phyloP scores from a whole-genome alignment of 257 asterid species.

The Haberlea rhodopensis region DNA sequence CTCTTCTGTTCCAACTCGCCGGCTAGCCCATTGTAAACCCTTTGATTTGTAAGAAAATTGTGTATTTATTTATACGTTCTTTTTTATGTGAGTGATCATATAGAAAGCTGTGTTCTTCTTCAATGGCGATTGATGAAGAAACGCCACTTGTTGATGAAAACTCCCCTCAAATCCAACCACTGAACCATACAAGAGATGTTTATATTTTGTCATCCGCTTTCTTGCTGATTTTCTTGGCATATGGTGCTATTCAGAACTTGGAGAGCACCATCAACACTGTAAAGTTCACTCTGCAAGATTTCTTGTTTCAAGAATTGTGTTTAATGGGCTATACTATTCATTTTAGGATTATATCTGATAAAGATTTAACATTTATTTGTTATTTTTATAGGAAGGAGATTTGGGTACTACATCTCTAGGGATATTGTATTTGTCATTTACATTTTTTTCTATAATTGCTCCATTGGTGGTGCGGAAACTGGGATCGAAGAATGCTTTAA shows the following conservation, averaged over 20 bases:
- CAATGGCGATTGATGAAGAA: constrained; percentile 76
- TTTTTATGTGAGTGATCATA: constrained; percentile 15
- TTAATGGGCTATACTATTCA: not conserved
- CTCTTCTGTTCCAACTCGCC: constrained; percentile 29
- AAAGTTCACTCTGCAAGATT: constrained; percentile 5
- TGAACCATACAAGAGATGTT: constrained; percentile 68
- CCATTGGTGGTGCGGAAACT: constrained; percentile 76
- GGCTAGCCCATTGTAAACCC: constrained; percentile 26
- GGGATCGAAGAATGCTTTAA: constrained; percentile 77
- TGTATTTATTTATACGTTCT: constrained; percentile 23
- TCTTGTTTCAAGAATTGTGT: not conserved
- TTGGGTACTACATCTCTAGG: constrained; percentile 87
- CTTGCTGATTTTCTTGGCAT: constrained; percentile 81
- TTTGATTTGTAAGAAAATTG: not conserved
- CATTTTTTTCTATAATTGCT: constrained; percentile 69
- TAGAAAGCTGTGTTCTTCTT: constrained; percentile 21
- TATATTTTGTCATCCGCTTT: constrained; percentile 74
- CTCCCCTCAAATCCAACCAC: constrained; percentile 26
- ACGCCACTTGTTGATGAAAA: constrained; percentile 43
- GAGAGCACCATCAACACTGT: constrained; percentile 90
- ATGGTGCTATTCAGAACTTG: constrained; percentile 96
- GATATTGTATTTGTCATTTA: constrained; percentile 81
- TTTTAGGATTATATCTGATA: not conserved
- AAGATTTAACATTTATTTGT: not conserved
- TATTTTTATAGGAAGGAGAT: constrained; percentile 68